A percentile compares a stretch with the other conserved stretches of the same genome.
These are phyloP conservation scores for Fusarium udum DNA, from an alignment of 2,329 filamentous ascomycete species.

Conservation along the genomic window DNA sequence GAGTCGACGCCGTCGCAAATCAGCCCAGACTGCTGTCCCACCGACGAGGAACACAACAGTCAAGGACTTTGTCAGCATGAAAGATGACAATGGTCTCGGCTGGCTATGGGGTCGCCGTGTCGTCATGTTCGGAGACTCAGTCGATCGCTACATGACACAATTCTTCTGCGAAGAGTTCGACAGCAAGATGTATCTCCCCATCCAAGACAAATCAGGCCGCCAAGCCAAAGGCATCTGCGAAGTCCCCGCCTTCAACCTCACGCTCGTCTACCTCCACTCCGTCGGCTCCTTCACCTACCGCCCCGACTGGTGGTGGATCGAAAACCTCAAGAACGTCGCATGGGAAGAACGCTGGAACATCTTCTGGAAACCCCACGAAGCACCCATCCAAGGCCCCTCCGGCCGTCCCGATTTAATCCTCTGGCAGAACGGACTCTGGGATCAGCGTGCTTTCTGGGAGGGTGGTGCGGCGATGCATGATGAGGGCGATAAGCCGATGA, in stretches of 20 bases:
- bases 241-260: conserved; percentile 23
- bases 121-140: conserved; percentile 30
- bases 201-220: conserved; percentile 2
- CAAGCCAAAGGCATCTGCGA: conserved; percentile 20
- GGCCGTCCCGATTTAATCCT: conserved; percentile 23
- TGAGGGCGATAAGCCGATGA: neutral
- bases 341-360: conserved; percentile 30
- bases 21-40: neutral
- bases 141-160: conserved; percentile 30
- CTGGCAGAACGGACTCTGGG: conserved; percentile 34
- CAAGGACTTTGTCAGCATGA: conserved; percentile 19
- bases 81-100: conserved; percentile 8
- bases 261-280: conserved; percentile 14
- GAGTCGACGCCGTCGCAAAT: conserved; percentile 10
- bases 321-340: conserved; percentile 22
- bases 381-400: conserved; percentile 20
- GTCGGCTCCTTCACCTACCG: conserved; percentile 30
- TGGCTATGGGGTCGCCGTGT: conserved; percentile 34
- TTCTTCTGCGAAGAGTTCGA: conserved; percentile 32
- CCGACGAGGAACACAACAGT: neutral
- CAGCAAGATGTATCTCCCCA: conserved; percentile 5
- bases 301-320: conserved; percentile 36
- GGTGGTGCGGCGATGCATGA: conserved; percentile 10
- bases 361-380: conserved; percentile 25
- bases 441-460: conserved; percentile 29